These are phyloP conservation scores for Naganishia sp. DNA, from an alignment of 1,284 basidiomycete genomes.

Conservation along the genomic window DNA sequence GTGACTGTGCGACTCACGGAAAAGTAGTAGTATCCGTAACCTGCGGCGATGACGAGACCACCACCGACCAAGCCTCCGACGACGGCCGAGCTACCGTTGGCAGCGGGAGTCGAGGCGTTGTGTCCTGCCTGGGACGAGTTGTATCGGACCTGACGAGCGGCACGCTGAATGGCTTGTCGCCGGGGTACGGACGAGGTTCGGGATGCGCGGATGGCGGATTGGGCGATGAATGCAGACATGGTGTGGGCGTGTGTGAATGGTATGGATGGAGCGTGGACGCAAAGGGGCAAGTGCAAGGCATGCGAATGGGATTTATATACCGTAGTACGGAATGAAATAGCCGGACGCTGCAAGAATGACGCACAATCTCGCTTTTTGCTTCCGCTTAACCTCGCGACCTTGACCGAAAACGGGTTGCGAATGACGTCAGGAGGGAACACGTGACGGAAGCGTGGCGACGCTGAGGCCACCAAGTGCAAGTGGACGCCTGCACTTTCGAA, in stretches of 20 bases:
- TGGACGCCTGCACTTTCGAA: no score
- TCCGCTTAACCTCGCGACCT: no score
- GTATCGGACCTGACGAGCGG: conserved; percentile 26
- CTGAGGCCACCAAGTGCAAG: no score
- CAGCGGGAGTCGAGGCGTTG: conserved; percentile 10
- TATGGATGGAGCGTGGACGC: background rate
- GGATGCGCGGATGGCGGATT: conserved; percentile 27
- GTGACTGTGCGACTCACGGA: conserved; percentile 39
- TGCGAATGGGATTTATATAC: no score
- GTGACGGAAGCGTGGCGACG: no score
- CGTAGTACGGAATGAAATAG: no score
- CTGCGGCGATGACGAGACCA: conserved; percentile 35
- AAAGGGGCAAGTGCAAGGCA: background rate
- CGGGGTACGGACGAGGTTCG: conserved; percentile 13
- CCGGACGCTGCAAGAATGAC: no score
- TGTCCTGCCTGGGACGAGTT: conserved; percentile 29
- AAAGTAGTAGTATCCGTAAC: conserved; percentile 55
- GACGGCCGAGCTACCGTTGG: conserved; percentile 25
- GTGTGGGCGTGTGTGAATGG: conserved; percentile 25
- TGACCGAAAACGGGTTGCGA: no score
- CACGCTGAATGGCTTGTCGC: conserved; percentile 22
- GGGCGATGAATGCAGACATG: conserved; percentile 47
- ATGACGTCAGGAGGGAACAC: no score
- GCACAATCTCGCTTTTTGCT: no score
- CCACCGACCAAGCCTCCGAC: conserved; percentile 32